Evolutionary conservation across 768 basidiomycete species (phyloP).

Genomic region (Mycena epipterygia): DNA sequence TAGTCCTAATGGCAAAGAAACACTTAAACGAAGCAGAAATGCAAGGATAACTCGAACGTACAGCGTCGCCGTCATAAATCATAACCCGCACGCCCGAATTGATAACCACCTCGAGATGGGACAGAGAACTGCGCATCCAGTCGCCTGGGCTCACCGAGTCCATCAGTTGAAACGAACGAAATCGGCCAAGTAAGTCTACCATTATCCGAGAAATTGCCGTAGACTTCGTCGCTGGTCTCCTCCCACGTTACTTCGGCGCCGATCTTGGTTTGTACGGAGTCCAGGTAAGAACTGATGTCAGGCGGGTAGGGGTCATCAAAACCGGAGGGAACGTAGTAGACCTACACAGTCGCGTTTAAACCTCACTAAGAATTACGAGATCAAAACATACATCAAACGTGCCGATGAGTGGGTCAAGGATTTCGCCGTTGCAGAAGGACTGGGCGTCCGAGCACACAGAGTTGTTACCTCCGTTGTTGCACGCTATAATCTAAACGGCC

Average conservation of each 20-base stretch:
- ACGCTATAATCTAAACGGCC: constrained; percentile 59
- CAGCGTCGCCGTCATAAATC: constrained; percentile 58
- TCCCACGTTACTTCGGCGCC: constrained; percentile 61
- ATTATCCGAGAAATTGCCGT: constrained; percentile 59
- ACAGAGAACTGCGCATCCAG: constrained; percentile 67
- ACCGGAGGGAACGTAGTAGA: constrained; percentile 61
- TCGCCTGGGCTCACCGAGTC: constrained; percentile 52
- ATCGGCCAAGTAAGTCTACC: constrained; percentile 41
- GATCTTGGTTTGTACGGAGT: constrained; percentile 50
- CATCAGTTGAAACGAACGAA: not conserved
- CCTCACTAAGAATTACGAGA: not conserved
- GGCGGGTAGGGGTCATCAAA: constrained; percentile 66
- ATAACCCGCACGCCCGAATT: constrained; percentile 56
- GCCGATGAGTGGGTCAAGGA: constrained; percentile 67
- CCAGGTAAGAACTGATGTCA: constrained; percentile 48
- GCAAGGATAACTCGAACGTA: constrained; percentile 16
- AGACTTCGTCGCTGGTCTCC: constrained; percentile 56
- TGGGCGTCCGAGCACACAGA: constrained; percentile 70
- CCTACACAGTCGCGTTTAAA: constrained; percentile 20
- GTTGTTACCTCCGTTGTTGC: constrained; percentile 63
- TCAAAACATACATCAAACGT: constrained; percentile 61
- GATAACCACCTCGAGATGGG: constrained; percentile 54
- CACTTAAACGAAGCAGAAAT: not conserved
- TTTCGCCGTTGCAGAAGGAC: constrained; percentile 67
- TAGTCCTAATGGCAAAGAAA: constrained; percentile 42